Evolutionary conservation across 257 asterid species (phyloP), one percentile per base, ranked within the genome.

Genomic region (Nemophila menziesii): DNA sequence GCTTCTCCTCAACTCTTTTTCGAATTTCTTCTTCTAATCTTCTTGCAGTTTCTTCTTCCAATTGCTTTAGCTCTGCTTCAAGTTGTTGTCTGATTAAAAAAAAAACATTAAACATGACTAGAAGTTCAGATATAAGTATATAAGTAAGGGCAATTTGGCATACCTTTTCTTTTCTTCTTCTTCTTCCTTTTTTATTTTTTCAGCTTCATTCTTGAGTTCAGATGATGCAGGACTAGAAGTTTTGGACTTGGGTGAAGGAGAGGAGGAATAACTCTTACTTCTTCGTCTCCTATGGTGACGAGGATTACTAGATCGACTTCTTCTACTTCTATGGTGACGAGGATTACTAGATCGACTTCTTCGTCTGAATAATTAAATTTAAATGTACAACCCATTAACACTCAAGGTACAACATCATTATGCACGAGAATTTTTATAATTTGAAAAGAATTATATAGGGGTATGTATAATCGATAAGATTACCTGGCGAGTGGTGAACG

Each of bases 1-100:
- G 50, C 62, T 73, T 82, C 66, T 77, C 86, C 52, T 77, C 97
- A 5, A 86, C 93, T 57, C 72, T 73, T 62, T 51, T 79, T 43
- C 92, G 75, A 42, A 86, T 82, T 67, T 74, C 94, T 62, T 82
- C 94, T 63, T 82, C 94, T 70, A 86, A 43, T 55, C 97, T 75
- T 69, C 41, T 65, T 33, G 93, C 89, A 46, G 94, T 82, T 70
- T 86, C 94, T 73, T 86, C 97, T 70, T 86, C 97, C 50, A 86
- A 66, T 53, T 65, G 76, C 55, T 68, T 77, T 48, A 86, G 93
- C 65, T 86, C 97, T 26, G 72, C 94, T 67, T 74, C 93, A 47
- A 56, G 81, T 70, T 72, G 93, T 51, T 51, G 63, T 65, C 94
- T 86, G 67, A 38, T 43, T n/a, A n/a, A n/a, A n/a, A 26, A 15